Conservation (phyloP, 768 basidiomycete species). For the Rhizopogon vesiculosus region DNA sequence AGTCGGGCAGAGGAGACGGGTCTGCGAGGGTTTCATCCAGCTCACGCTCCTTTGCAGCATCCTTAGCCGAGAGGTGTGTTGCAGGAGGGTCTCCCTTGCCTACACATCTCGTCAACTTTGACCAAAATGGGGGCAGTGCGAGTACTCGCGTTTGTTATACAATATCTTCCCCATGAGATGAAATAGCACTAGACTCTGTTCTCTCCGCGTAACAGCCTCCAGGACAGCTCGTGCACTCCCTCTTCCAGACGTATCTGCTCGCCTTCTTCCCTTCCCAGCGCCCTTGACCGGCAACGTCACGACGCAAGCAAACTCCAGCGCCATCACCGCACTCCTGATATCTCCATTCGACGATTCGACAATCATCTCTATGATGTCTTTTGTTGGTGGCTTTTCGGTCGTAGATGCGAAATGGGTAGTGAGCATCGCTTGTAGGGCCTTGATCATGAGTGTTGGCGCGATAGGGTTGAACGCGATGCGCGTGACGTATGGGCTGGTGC, state of each 20-base stretch:
- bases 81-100: slow-evolving; percentile 71
- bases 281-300: slow-evolving; percentile 26
- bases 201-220: slow-evolving; percentile 75
- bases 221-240: slow-evolving; percentile 37
- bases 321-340: slow-evolving; percentile 90
- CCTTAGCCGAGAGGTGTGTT: slow-evolving; percentile 53
- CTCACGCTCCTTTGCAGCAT: slow-evolving; percentile 55
- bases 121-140: background rate
- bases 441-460: slow-evolving; percentile 78
- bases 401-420: slow-evolving; percentile 39
- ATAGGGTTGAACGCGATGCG: slow-evolving; percentile 88
- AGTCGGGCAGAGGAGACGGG: slow-evolving; percentile 51
- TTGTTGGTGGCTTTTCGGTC: slow-evolving; percentile 39
- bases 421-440: slow-evolving; percentile 65
- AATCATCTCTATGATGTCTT: slow-evolving; percentile 69
- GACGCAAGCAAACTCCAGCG: slow-evolving; percentile 79
- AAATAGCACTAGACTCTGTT: slow-evolving; percentile 84
- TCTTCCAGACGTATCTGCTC: slow-evolving; percentile 8
- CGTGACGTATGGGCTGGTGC: slow-evolving; percentile 72
- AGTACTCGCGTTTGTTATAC: slow-evolving; percentile 84
- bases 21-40: slow-evolving; percentile 52
- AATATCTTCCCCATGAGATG: slow-evolving; percentile 91
- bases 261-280: slow-evolving; percentile 28
- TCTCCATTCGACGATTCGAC: slow-evolving; percentile 85
- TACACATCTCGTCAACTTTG: slow-evolving; percentile 24